Percentiles rank a stretch among this genome's conserved stretches.
These are phyloP conservation scores for Simmondsia chinensis DNA, from an alignment of 148 eudicot genomes.

Conservation along the genomic window DNA sequence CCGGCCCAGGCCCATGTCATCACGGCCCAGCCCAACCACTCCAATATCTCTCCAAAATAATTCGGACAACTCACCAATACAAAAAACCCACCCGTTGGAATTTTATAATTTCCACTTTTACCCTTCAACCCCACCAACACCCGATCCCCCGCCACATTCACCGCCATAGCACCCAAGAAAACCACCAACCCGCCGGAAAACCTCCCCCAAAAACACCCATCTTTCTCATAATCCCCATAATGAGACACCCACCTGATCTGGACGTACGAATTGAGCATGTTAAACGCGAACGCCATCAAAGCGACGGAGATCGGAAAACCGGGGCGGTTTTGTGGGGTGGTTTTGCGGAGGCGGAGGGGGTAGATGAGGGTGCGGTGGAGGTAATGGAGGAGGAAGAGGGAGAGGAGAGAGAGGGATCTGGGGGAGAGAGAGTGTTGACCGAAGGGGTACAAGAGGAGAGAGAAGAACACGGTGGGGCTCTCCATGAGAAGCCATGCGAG, in stretches of 20 bases:
- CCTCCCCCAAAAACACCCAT: slow-evolving; percentile 57
- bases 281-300: slow-evolving; percentile 45
- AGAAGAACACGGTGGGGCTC: slow-evolving; percentile 50
- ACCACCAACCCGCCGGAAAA: slow-evolving; percentile 40
- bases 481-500: slow-evolving; percentile 91
- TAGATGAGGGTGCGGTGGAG: slow-evolving; percentile 59
- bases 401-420: slow-evolving; percentile 35
- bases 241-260: slow-evolving; percentile 72
- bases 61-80: slow-evolving; percentile 76
- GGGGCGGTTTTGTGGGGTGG: slow-evolving; percentile 1
- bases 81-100: slow-evolving; percentile 70
- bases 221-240: slow-evolving; percentile 29
- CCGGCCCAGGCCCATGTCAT: slow-evolving; percentile 87
- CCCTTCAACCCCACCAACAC: slow-evolving; percentile 47
- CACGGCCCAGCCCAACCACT: slow-evolving; percentile 88
- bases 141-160: slow-evolving; percentile 52
- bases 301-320: slow-evolving; percentile 57
- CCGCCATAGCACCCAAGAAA: slow-evolving; percentile 48
- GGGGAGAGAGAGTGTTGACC: slow-evolving; percentile 31
- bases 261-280: slow-evolving; percentile 51
- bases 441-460: slow-evolving; percentile 46
- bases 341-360: slow-evolving; percentile 49
- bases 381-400: slow-evolving; percentile 73
- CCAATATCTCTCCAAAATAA: slow-evolving; percentile 85
- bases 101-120: slow-evolving; percentile 47